Evolutionary conservation across 202 grass and related monocot species (phyloP), one percentile per base, ranked within the genome.

Genomic region (Dendrocalamus latiflorus): DNA sequence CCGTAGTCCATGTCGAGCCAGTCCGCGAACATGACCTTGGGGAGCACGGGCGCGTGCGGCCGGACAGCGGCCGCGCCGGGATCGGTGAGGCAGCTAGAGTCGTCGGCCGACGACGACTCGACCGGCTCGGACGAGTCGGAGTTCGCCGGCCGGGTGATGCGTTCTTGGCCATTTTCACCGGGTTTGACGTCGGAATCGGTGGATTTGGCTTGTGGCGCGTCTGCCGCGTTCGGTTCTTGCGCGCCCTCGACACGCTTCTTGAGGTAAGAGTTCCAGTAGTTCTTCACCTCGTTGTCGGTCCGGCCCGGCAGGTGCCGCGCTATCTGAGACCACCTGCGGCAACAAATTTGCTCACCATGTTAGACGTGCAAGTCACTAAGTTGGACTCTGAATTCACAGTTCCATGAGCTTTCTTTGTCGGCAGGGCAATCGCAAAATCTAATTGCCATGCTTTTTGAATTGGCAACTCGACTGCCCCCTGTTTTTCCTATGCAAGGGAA

Each of bases 261-360:
- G 45, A 98, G 95, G 70, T 98, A 93, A 57, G 95, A 95, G 80
- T 98, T 94, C 95, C 95, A 98, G 89, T 98, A 82, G 68, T 98
- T 98, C 90, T 98, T 98, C 57, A 98, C 90, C 85, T 98, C 95
- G 68, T 98, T 98, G 83, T 98, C 95, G 0, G 95, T 98, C 77
- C 95, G 86, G 9, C 95, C 95, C 3, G 92, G 92, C 77, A 98
- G 90, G 74, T 90, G 92, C 87, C 74, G 82, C 50, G 95, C 92
- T 84, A 98, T 98, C 72, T 91, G 90, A 72, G 95, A 95, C 95
- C 95, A 98, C 74, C 95, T 98, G 86, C 4, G 24, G 8, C 48
- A 68, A 1, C 54, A 86, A 70, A 42, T 34, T 54, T 58, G 36
- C 26, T 42, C 61, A 61, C 45, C 65, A 65, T 26, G 78, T 88